Base-by-base conservation (phyloP, 1,284 basidiomycete species). In the Leccinum pseudoinsigne region DNA sequence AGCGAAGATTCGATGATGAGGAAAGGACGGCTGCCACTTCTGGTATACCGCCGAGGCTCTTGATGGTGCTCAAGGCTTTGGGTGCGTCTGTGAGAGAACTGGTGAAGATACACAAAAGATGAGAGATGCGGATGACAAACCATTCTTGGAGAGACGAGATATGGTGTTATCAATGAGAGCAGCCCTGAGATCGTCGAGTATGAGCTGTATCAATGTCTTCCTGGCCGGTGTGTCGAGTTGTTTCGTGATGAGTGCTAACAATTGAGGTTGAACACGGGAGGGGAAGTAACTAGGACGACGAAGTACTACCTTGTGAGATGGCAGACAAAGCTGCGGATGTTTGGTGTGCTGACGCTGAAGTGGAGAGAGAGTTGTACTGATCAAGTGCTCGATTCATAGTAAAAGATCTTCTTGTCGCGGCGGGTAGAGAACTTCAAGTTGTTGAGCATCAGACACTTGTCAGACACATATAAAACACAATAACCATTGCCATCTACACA, bases 11-110 rank as follows among this genome's bases (percentile, higher is more conserved):
- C 16, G 77, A 68, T 4, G 82, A 68, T 2, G 78, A 79, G 10
- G 86, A 82, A 26, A 95, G 81, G 53, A 86, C 78, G 60, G 81
- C 77, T 9, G 93, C 93, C 12, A 89, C 91, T 5, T 85, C 78
- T 0, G 85, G 86, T 62, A 88, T 84, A 69, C 89, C 87, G 21
- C 90, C 91, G 2, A 95, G 81, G 3, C 83, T 85, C 76, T 95
- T 95, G 65, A 95, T 73, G 0, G 90, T 86, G 40, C 85, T 78
- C 2, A 95, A 78, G 16, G 90, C 92, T 31, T 78, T 81, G 1
- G 83, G 77, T 40, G 84, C 82, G 72, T 92, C 91, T 86, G 64
- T 50, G 67, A 36, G n/a, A 26, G 51, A 54, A 54, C 38, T 55
- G 45, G 45, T 62, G 62, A 60, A 59, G 38, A 23, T 4, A 16